These are phyloP conservation scores for Nemophila menziesii DNA, from an alignment of 257 asterid species.

Conservation along the genomic window DNA sequence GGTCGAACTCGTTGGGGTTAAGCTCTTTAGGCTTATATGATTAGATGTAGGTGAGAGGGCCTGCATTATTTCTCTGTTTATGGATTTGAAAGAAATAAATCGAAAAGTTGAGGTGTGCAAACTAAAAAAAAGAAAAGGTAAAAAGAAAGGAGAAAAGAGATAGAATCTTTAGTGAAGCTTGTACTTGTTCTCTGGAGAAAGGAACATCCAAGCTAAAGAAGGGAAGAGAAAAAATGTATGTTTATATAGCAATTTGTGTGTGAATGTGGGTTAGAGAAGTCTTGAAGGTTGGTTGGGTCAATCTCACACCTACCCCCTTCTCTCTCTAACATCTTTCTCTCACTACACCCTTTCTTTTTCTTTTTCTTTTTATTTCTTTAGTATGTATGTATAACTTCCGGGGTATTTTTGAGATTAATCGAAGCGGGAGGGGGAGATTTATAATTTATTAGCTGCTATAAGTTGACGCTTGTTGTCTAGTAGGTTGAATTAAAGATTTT, in stretches of 20 bases:
- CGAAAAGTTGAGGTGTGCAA: neutral
- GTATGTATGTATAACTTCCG: neutral
- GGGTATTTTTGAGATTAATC: neutral
- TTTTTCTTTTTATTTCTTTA: neutral
- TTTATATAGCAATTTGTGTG: constrained; percentile 25
- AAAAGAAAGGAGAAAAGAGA: neutral
- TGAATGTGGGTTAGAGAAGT: constrained; percentile 5
- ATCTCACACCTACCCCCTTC: constrained; percentile 50
- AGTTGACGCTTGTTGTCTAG: neutral
- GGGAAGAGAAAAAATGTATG: constrained; percentile 8
- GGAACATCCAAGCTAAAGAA: constrained; percentile 60
- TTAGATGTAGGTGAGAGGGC: constrained; percentile 21
- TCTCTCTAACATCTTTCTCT: constrained; percentile 1
- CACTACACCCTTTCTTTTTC: neutral
- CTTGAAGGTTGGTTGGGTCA: constrained; percentile 26
- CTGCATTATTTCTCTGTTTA: constrained; percentile 9
- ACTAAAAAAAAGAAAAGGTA: neutral
- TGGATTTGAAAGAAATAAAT: neutral
- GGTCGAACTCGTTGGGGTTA: constrained; percentile 15
- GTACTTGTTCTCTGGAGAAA: constrained; percentile 30
- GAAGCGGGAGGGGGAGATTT: neutral
- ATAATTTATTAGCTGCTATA: neutral
- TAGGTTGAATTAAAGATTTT: neutral
- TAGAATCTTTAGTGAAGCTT: constrained; percentile 12
- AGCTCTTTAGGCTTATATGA: constrained; percentile 25